Evolutionary conservation across 345 rosid species (phyloP), one percentile per base, ranked within the genome.

Genomic region (Brassica rapa): DNA sequence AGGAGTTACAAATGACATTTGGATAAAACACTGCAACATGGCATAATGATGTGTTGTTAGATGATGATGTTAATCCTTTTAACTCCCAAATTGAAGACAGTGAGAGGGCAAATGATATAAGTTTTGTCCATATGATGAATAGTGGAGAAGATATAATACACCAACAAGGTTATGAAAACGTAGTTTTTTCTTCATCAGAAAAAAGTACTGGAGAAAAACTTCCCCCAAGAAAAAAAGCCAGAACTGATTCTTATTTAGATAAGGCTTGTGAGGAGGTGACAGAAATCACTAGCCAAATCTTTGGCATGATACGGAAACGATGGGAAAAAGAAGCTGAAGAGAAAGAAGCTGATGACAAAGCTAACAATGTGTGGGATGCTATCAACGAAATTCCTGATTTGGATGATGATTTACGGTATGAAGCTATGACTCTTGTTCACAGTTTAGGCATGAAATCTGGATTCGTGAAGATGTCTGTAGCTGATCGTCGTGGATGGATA

Each of bases 361-460:
- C 55, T 49, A 15, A 51, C 23, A 15, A 51, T 15, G 57, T 51
- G 2, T 51, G 57, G 57, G 57, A 51, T 51, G 55, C 55, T 49
- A 49, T 49, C 55, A 49, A 49, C n/a, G 16, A 49, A 49, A 49
- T 49, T 49, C 32, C 21, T 72, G 30, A 72, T 43, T 43, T 62
- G 14, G 32, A 16, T 2, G 46, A 62, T 15, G 61, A 62, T 41
- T 3, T 72, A 2, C 2, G 68, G 11, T 61, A 61, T 41, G 68
- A 61, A 14, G 49, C 62, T 1, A 73, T 73, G 77, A 63, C 77
- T 6, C 62, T 73, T 10, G 51, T 73, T 73, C 77, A 73, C 29
- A 49, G 49, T 8, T 49, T 73, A 62, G 23, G 51, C 21, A 73
- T 73, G 33, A 73, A 63, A 64, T 30, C 2, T 19, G 51, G 77